Evolutionary conservation across 176 grass and related monocot genomes (phyloP).

Genomic region (Cocos nucifera): DNA sequence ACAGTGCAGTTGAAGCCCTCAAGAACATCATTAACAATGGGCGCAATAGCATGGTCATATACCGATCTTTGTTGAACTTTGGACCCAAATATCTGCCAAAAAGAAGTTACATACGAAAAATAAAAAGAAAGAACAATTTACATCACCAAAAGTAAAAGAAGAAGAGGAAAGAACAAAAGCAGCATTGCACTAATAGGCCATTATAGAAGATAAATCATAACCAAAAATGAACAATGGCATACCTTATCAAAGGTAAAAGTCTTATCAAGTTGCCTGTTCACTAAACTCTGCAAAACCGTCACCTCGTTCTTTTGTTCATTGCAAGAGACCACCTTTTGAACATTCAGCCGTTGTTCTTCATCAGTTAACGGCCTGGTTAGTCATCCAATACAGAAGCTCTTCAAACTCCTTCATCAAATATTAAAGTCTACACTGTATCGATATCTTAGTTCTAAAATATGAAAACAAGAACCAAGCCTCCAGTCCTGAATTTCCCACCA

Average conservation of each 20-base stretch:
- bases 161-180: constrained; percentile 4
- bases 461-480: too few relatives aligned
- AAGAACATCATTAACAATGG: constrained; percentile 58
- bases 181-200: not conserved
- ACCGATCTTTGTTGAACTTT: constrained; percentile 54
- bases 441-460: too few relatives aligned
- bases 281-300: constrained; percentile 35
- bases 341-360: constrained; percentile 51
- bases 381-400: not conserved
- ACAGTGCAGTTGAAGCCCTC: constrained; percentile 92
- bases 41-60: constrained; percentile 61
- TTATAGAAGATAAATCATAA: not conserved
- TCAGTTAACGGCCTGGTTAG: constrained; percentile 49
- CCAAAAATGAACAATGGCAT: not conserved
- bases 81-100: constrained; percentile 68
- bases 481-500: too few relatives aligned
- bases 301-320: constrained; percentile 60
- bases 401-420: too few relatives aligned
- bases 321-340: constrained; percentile 49
- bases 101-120: not conserved
- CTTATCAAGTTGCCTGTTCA: constrained; percentile 58
- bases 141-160: constrained; percentile 11
- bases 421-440: too few relatives aligned
- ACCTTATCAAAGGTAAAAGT: constrained; percentile 89
- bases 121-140: constrained; percentile 1